A percentile compares a stretch with the other conserved stretches of the same genome.
Conservation (phyloP, 1,139 yeast genomes). For the Geotrichum reessii region DNA sequence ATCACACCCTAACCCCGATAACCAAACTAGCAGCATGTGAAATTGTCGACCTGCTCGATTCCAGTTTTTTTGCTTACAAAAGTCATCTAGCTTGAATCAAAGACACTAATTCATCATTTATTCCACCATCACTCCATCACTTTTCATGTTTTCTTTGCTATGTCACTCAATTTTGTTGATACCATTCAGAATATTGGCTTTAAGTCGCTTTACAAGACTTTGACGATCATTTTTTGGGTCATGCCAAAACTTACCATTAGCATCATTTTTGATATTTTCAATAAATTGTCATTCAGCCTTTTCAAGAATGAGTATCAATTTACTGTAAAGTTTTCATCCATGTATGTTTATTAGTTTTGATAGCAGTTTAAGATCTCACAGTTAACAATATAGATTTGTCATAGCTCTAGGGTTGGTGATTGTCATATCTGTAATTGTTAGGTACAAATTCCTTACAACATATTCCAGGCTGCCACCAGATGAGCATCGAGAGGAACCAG, state of each 20-base stretch:
- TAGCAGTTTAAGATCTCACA: conserved; percentile 7
- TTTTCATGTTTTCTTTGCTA: neutral
- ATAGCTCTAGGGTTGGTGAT: conserved; percentile 21
- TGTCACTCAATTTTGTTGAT: neutral
- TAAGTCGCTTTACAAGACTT: neutral
- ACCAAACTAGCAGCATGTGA: too few species aligned
- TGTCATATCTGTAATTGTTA: conserved; percentile 39
- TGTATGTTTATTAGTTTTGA: conserved; percentile 22
- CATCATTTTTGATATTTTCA: conserved; percentile 16
- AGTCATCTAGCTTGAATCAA: too few species aligned
- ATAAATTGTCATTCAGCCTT: conserved; percentile 4
- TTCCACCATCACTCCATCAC: neutral
- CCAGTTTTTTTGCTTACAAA: too few species aligned
- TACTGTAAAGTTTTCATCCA: conserved; percentile 27
- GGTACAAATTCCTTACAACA: conserved; percentile 47
- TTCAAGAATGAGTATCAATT: conserved; percentile 25
- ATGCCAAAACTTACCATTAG: conserved; percentile 14
- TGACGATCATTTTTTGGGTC: conserved; percentile 7
- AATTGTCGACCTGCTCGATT: too few species aligned
- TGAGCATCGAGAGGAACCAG: conserved; percentile 40
- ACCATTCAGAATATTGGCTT: neutral
- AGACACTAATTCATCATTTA: neutral
- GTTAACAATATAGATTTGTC: conserved; percentile 20
- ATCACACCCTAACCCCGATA: neutral
- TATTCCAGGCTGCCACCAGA: conserved; percentile 51